These are phyloP conservation scores for Abortiporus biennis DNA, from an alignment of 1,284 basidiomycete species.

Conservation along the genomic window DNA sequence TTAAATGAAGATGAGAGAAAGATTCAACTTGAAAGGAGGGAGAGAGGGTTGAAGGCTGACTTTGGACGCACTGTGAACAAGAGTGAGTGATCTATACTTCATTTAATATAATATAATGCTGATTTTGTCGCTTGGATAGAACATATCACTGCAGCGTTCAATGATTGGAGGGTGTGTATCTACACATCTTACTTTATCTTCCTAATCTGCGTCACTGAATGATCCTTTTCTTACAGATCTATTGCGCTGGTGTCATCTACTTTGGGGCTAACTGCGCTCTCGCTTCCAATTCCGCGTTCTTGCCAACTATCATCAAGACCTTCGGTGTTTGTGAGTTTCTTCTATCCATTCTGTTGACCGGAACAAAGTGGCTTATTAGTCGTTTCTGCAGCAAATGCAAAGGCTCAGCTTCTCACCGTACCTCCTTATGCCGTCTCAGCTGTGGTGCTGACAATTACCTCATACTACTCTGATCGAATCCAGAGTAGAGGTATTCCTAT, in stretches of 20 bases:
- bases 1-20: constrained; percentile 69
- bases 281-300: constrained; percentile 74
- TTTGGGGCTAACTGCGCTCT: constrained; percentile 78
- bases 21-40: constrained; percentile 71
- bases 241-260: constrained; percentile 61
- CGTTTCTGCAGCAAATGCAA: constrained; percentile 31
- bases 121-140: constrained; percentile 25
- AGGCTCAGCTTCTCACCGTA: constrained; percentile 69
- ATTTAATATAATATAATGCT: constrained; percentile 10
- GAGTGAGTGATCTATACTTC: constrained; percentile 33
- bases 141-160: constrained; percentile 59
- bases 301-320: constrained; percentile 4
- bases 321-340: constrained; percentile 50
- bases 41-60: constrained; percentile 63
- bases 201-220: too few species aligned
- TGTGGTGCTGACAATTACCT: constrained; percentile 57
- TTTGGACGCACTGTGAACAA: constrained; percentile 60
- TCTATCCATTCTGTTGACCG: constrained; percentile 4
- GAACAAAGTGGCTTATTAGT: neutral
- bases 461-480: constrained; percentile 63
- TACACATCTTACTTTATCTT: too few species aligned
- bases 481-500: constrained; percentile 68
- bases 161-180: constrained; percentile 73
- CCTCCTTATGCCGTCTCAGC: constrained; percentile 78
- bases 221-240: too few species aligned